Conservation (phyloP, 2,329 filamentous ascomycete genomes). For the Sporothrix phasma region DNA sequence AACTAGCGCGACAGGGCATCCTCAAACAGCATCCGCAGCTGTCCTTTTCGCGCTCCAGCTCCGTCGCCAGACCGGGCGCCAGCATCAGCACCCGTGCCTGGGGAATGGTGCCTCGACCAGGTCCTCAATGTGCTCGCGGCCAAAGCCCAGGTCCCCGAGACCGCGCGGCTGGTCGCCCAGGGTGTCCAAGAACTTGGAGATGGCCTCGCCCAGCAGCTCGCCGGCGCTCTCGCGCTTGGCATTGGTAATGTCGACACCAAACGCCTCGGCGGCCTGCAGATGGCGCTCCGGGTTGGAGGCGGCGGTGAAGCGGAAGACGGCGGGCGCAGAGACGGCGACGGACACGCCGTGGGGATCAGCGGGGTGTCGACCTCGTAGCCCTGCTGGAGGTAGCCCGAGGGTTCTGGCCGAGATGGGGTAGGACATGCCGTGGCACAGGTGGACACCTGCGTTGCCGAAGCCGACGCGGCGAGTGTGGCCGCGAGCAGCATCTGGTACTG, state of each 20-base stretch:
- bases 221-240: conserved; percentile 86
- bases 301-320: conserved; percentile 44
- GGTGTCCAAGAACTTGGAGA: conserved; percentile 68
- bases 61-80: conserved; percentile 67
- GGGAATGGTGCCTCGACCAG: conserved; percentile 88
- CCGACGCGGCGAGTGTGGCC: conserved; percentile 84
- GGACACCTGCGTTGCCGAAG: conserved; percentile 95
- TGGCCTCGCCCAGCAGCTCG: conserved; percentile 73
- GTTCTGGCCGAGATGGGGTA: conserved; percentile 95
- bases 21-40: conserved; percentile 61
- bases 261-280: conserved; percentile 43
- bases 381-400: conserved; percentile 69
- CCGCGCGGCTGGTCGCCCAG: conserved; percentile 87
- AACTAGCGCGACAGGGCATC: conserved; percentile 32
- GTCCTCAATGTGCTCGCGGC: conserved; percentile 60
- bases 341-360: conserved; percentile 92
- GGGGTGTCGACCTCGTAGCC: conserved; percentile 71
- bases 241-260: conserved; percentile 61
- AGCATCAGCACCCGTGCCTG: conserved; percentile 86
- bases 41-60: conserved; percentile 60
- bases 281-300: conserved; percentile 79
- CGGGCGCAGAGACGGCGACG: conserved; percentile 45
- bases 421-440: conserved; percentile 76
- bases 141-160: conserved; percentile 74
- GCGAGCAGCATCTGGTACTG: conserved; percentile 94